Evolutionary conservation across 805 yeast genomes (phyloP).

Genomic region (Metschnikowia picachoensis): DNA sequence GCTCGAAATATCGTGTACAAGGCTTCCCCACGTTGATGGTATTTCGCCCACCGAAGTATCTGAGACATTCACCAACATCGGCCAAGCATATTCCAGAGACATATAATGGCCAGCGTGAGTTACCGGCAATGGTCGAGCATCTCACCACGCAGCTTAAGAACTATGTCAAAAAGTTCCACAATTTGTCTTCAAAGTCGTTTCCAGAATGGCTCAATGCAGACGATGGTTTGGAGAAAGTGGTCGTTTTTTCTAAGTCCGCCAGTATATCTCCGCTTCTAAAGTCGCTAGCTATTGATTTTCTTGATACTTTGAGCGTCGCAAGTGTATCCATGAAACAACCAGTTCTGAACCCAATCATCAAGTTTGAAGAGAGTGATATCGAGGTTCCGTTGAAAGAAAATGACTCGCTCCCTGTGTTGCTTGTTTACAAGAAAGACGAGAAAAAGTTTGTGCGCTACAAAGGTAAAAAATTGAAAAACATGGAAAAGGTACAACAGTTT

Average conservation of each 20-base stretch:
- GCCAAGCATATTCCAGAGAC: constrained; percentile 48
- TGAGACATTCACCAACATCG: constrained; percentile 19
- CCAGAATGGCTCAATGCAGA: constrained; percentile 24
- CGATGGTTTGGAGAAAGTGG: constrained; percentile 37
- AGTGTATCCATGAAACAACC: constrained; percentile 26
- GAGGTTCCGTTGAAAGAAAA: constrained; percentile 19
- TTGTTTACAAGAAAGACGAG: constrained; percentile 21
- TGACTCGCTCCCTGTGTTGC: constrained; percentile 26
- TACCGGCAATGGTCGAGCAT: constrained; percentile 51
- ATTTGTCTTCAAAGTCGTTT: constrained; percentile 22
- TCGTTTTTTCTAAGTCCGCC: constrained; percentile 51
- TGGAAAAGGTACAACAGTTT: constrained; percentile 31
- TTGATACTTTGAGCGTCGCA: constrained; percentile 48
- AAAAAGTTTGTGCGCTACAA: constrained; percentile 21
- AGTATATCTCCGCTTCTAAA: constrained; percentile 54
- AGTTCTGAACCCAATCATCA: constrained; percentile 13
- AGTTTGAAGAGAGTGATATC: constrained; percentile 20
- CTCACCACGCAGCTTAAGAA: constrained; percentile 59
- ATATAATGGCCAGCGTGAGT: constrained; percentile 59
- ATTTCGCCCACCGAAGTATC: constrained; percentile 74
- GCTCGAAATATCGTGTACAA: constrained; percentile 58
- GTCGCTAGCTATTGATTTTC: constrained; percentile 66
- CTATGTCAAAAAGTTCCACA: constrained; percentile 52
- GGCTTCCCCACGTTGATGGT: constrained; percentile 85
- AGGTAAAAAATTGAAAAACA: constrained; percentile 27